Percentiles rank a stretch among this genome's conserved stretches.
Evolutionary conservation across 345 rosid species (phyloP).

Genomic region (Gossypium thurberi): DNA sequence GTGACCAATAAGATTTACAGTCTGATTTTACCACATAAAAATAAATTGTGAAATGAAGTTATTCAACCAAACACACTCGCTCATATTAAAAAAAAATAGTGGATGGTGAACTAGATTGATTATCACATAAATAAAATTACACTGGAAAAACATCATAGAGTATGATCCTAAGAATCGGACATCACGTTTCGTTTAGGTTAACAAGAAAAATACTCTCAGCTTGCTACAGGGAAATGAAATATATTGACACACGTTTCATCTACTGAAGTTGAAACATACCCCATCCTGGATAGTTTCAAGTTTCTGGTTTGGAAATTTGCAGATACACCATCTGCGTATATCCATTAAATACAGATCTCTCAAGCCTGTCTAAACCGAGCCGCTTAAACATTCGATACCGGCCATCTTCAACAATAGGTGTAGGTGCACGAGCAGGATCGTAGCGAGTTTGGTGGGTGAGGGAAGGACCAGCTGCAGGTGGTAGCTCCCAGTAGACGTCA

Average conservation of each 20-base stretch:
- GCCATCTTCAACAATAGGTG: conserved; percentile 90
- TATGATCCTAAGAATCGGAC: background rate
- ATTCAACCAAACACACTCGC: background rate
- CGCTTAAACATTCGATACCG: conserved; percentile 65
- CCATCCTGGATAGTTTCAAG: conserved; percentile 22
- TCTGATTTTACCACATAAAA: background rate
- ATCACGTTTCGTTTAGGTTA: background rate
- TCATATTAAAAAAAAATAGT: background rate
- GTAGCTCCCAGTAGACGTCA: conserved; percentile 91
- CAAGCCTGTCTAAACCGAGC: conserved; percentile 65
- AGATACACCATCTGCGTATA: conserved; percentile 96
- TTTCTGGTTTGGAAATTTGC: conserved; percentile 57
- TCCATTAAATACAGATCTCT: conserved; percentile 80
- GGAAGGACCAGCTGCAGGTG: conserved; percentile 96
- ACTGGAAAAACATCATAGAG: background rate
- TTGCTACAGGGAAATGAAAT: conserved; percentile 10
- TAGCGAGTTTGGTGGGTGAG: conserved; percentile 89
- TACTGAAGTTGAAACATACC: background rate
- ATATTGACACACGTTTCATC: background rate
- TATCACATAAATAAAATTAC: background rate
- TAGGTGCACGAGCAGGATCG: conserved; percentile 75
- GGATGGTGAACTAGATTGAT: background rate
- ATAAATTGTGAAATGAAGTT: background rate
- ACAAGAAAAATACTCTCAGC: conserved; percentile 1
- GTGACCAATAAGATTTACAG: background rate